Conservation (phyloP, 1,139 yeast species). For the Geotrichum cucujoidarum region DNA sequence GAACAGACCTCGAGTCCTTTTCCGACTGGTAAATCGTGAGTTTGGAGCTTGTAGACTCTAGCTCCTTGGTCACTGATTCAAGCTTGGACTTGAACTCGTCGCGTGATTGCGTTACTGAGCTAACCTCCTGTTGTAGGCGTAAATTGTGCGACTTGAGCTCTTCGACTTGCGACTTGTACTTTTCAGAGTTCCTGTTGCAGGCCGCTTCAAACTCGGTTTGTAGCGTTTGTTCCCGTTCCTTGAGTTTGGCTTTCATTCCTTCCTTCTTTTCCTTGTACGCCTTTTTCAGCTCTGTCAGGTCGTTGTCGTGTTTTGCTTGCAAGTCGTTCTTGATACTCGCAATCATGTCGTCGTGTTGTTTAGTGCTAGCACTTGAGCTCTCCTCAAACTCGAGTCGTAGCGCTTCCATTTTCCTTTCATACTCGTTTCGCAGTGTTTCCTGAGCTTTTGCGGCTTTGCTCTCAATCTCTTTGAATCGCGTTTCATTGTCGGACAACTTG, state of each 20-base stretch:
- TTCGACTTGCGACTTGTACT: not conserved
- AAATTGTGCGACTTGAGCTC: too few species aligned
- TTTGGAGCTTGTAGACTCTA: constrained; percentile 1
- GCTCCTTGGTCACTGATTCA: not conserved
- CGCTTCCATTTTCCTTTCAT: constrained; percentile 10
- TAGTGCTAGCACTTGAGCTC: too few species aligned
- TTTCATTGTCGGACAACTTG: constrained; percentile 23
- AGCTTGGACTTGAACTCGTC: constrained; percentile 22
- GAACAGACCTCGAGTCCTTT: not conserved
- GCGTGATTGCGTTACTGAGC: too few species aligned
- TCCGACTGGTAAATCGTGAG: constrained; percentile 3
- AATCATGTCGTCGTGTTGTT: too few species aligned
- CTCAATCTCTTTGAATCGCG: constrained; percentile 6
- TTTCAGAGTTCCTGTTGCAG: constrained; percentile 20
- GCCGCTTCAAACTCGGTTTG: constrained; percentile 21
- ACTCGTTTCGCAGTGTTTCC: constrained; percentile 29
- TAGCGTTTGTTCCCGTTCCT: constrained; percentile 20
- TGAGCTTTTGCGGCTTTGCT: constrained; percentile 1
- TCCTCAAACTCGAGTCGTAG: too few species aligned
- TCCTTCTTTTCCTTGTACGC: constrained; percentile 1
- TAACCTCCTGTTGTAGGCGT: too few species aligned
- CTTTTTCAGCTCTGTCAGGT: not conserved
- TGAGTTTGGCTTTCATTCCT: constrained; percentile 7
- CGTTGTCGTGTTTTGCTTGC: not conserved
- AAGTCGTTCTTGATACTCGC: too few species aligned